A percentile compares a stretch with the other conserved stretches of the same genome.
These are phyloP conservation scores for Aureobasidium leucospermi DNA, from an alignment of 2,329 filamentous ascomycete species.

Conservation along the genomic window DNA sequence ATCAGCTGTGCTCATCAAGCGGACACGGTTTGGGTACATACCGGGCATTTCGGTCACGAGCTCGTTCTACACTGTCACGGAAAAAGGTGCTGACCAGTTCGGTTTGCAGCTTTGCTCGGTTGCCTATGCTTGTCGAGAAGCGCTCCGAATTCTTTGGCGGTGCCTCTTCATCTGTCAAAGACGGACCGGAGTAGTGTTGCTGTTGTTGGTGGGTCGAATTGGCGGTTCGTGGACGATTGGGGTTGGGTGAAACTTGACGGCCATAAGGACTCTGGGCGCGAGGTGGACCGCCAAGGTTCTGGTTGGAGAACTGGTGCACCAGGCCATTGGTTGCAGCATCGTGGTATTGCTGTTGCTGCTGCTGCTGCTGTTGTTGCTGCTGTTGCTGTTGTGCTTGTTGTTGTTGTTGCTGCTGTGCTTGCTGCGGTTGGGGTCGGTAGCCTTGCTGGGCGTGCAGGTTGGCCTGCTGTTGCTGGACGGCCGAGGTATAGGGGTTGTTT, in stretches of 20 bases:
- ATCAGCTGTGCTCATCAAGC: constrained; percentile 19
- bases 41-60: constrained; percentile 60
- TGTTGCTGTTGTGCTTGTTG: constrained; percentile 42
- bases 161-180: constrained; percentile 55
- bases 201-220: constrained; percentile 34
- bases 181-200: constrained; percentile 47
- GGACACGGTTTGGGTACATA: background rate
- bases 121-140: constrained; percentile 79
- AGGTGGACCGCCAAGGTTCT: constrained; percentile 68
- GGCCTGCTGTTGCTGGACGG: constrained; percentile 42
- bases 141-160: constrained; percentile 75
- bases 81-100: constrained; percentile 73
- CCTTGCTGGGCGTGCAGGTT: constrained; percentile 32
- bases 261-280: constrained; percentile 62
- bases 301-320: constrained; percentile 93
- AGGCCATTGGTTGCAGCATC: constrained; percentile 84
- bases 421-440: constrained; percentile 43
- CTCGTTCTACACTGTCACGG: constrained; percentile 95
- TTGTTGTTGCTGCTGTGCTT: constrained; percentile 38
- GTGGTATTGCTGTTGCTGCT: constrained; percentile 45
- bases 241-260: constrained; percentile 58
- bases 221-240: constrained; percentile 76
- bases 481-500: constrained; percentile 37
- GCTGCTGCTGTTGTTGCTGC: constrained; percentile 39
- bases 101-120: constrained; percentile 59